phyloP scores from a whole-genome alignment of 306 rosid species.

The Lathyrus aphaca region DNA sequence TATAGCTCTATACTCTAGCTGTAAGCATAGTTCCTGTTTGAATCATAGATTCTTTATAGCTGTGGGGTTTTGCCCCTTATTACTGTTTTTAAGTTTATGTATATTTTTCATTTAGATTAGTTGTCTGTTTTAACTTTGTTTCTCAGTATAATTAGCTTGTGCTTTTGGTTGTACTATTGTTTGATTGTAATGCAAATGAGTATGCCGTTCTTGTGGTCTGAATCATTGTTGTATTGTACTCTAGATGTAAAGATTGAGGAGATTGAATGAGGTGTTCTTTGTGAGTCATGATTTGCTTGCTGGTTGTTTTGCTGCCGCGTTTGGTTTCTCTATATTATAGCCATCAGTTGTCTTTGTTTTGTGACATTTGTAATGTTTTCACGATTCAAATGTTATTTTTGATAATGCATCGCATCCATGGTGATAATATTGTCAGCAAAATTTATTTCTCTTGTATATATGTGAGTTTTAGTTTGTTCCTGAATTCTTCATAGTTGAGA shows the following conservation, averaged over 20 bases:
- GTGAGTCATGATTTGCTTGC: constrained; percentile 16
- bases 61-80: not conserved
- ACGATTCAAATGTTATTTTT: not conserved
- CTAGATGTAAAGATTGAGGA: constrained; percentile 36
- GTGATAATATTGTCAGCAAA: not conserved
- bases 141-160: constrained; percentile 12
- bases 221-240: constrained; percentile 27
- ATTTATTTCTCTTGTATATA: constrained; percentile 14
- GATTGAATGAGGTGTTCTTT: constrained; percentile 25
- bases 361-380: not conserved
- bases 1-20: constrained; percentile 47
- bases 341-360: constrained; percentile 18
- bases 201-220: constrained; percentile 18
- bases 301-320: constrained; percentile 7
- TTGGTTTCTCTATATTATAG: not conserved
- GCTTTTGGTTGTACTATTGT: constrained; percentile 20
- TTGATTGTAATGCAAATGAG: constrained; percentile 32
- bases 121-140: constrained; percentile 30
- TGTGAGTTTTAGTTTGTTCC: not conserved
- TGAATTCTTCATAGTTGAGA: not conserved
- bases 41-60: constrained; percentile 40
- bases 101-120: constrained; percentile 24
- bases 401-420: not conserved
- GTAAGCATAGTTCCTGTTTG: constrained; percentile 46
- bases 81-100: constrained; percentile 15